Conservation (phyloP, 2,329 filamentous ascomycete genomes). For the Alternaria brassicae region DNA sequence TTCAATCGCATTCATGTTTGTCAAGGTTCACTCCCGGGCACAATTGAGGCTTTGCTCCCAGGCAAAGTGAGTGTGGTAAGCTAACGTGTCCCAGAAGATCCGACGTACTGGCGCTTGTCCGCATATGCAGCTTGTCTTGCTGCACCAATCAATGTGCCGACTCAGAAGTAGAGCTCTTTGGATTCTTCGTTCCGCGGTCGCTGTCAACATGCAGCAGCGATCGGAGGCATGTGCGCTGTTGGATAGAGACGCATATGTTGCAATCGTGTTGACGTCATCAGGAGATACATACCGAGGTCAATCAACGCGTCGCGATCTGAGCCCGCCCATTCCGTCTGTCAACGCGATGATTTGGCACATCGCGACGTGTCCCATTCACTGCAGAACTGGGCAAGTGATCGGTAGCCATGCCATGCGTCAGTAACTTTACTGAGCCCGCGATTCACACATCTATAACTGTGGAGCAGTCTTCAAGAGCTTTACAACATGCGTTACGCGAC, state of each 20-base stretch:
- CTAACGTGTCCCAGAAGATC: background rate
- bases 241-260: background rate
- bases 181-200: background rate
- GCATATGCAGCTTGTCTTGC: background rate
- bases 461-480: background rate
- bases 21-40: background rate
- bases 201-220: background rate
- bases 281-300: background rate
- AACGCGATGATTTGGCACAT: background rate
- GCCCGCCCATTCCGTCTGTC: too few relatives aligned
- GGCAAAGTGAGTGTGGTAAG: background rate
- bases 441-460: background rate
- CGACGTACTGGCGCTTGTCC: background rate
- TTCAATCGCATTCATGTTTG: background rate
- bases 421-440: background rate
- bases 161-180: background rate
- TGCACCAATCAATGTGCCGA: background rate
- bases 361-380: background rate
- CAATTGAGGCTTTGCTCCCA: background rate
- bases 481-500: background rate
- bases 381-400: background rate
- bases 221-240: background rate
- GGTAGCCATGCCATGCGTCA: background rate
- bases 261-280: background rate
- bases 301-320: background rate